Base-by-base conservation (phyloP, 1,284 basidiomycete genomes). In the Porphyrellus sp. region DNA sequence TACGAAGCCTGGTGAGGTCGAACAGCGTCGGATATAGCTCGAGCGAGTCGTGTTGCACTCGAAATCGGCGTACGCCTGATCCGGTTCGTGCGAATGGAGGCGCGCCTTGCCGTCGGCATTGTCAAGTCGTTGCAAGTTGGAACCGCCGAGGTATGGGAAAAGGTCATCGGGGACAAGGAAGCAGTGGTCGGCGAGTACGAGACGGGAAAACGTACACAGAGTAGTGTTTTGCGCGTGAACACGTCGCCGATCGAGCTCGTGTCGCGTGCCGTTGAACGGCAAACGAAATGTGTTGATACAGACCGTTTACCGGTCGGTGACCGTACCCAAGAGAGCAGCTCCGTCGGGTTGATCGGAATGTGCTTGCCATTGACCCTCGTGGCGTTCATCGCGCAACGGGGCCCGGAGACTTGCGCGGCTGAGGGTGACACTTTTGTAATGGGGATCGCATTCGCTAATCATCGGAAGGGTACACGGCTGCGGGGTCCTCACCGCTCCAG, bases 221-320 rank as follows among this genome's bases (percentile, higher is more conserved):
- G 62, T 83, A 82, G 33, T n/a, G 76, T 70, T 49, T 82, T 83
- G 40, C 82, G 75, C 58, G 81, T 70, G 63, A 80, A 77, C 9
- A 73, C 65, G 55, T 76, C 77, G 15, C 82, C 82, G 67, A 45
- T 79, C 77, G 25, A 73, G 68, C 15, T 69, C 72, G 46, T 23
- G 53, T 31, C 51, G 51, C 4, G 38, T 54, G 8, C 60, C 63
- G 39, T 62, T 48, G 13, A 72, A 68, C 3, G 61, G 59, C 2
- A 60, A 58, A 1, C 62, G 63, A 49, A 73, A 65, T 23, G 71
- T 49, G 30, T 62, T 63, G 35, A 67, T 44, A 62, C 76, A 74
- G 49, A 71, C 68, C 15, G 74, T 68, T 53, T 71, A 70, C 37
- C 74, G 58, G n/a, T 67, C 58, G 5, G 54, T 43, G 34, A 71